Evolutionary conservation across 192 early-diverging fungal species (phyloP).

Genomic region (Entrophospora sp.): DNA sequence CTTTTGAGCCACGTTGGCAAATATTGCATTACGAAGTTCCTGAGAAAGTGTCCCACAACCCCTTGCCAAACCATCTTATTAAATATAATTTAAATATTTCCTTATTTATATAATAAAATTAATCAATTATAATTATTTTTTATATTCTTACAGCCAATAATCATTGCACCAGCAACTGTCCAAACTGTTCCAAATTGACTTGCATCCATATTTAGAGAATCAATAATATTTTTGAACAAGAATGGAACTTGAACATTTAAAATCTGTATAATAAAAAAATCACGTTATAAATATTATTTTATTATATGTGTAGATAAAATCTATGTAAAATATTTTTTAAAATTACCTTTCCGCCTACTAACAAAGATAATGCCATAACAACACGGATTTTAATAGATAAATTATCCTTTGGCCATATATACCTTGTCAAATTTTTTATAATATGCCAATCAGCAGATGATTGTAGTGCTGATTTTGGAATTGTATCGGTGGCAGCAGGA

Average conservation of each 20-base stretch:
- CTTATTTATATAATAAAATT: slow-evolving; percentile 1
- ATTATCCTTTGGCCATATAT: slow-evolving; percentile 91
- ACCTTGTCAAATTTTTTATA: slow-evolving; percentile 61
- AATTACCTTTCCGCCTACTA: slow-evolving; percentile 67
- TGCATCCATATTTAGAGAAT: slow-evolving; percentile 68
- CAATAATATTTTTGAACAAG: slow-evolving; percentile 89
- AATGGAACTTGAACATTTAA: slow-evolving; percentile 94
- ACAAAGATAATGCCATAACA: slow-evolving; percentile 68
- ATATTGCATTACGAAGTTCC: slow-evolving; percentile 91
- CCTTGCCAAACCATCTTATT: slow-evolving; percentile 78
- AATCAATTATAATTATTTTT: neutral
- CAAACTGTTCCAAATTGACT: slow-evolving; percentile 54
- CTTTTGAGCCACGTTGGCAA: slow-evolving; percentile 86
- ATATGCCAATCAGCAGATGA: slow-evolving; percentile 50
- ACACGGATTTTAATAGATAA: slow-evolving; percentile 78
- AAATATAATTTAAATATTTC: neutral
- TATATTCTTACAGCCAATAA: slow-evolving; percentile 67
- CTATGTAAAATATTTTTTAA: neutral
- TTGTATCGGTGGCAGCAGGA: neutral
- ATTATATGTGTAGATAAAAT: slow-evolving; percentile 25
- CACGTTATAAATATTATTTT: slow-evolving; percentile 44
- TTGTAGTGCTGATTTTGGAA: neutral
- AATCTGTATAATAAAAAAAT: slow-evolving; percentile 30
- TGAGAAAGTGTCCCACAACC: slow-evolving; percentile 72
- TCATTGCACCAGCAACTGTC: slow-evolving; percentile 80